Percentiles rank a stretch among this genome's conserved stretches.
phyloP scores from a whole-genome alignment of 257 asterid species.

The Solanum appendiculatum region DNA sequence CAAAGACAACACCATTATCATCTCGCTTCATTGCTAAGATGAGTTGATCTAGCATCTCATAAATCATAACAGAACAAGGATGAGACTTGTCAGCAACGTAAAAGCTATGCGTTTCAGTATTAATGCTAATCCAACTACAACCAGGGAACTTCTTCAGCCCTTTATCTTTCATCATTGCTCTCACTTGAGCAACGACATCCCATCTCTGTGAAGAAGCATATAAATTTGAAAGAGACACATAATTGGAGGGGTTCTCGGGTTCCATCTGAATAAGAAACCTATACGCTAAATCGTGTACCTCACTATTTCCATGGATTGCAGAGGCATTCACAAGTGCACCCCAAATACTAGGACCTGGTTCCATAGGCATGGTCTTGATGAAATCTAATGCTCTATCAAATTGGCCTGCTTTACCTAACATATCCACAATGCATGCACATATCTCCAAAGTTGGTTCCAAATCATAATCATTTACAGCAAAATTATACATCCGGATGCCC shows the following conservation, averaged over 20 bases:
- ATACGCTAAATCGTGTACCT: constrained; percentile 44
- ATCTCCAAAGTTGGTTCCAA: constrained; percentile 45
- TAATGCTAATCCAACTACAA: constrained; percentile 57
- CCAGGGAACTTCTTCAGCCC: constrained; percentile 58
- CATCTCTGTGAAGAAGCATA: constrained; percentile 55
- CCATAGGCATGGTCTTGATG: constrained; percentile 32
- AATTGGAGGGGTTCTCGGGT: constrained; percentile 52
- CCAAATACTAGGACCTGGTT: constrained; percentile 60
- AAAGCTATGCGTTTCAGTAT: constrained; percentile 39
- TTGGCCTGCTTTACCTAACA: constrained; percentile 43
- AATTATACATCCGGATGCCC: constrained; percentile 35
- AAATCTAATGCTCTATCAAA: constrained; percentile 42
- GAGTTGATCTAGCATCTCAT: constrained; percentile 34
- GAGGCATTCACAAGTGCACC: constrained; percentile 58
- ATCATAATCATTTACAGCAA: constrained; percentile 11
- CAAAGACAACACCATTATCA: constrained; percentile 22
- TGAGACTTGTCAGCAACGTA: constrained; percentile 46
- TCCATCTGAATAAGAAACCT: constrained; percentile 44
- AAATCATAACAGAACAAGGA: constrained; percentile 30
- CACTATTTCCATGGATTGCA: constrained; percentile 32
- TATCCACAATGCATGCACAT: constrained; percentile 64
- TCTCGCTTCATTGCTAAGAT: constrained; percentile 36
- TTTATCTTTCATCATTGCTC: constrained; percentile 44
- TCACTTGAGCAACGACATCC: constrained; percentile 49
- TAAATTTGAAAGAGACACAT: constrained; percentile 49